Base-by-base conservation (phyloP, 148 eudicot species). In the Rhododendron mucronatum region DNA sequence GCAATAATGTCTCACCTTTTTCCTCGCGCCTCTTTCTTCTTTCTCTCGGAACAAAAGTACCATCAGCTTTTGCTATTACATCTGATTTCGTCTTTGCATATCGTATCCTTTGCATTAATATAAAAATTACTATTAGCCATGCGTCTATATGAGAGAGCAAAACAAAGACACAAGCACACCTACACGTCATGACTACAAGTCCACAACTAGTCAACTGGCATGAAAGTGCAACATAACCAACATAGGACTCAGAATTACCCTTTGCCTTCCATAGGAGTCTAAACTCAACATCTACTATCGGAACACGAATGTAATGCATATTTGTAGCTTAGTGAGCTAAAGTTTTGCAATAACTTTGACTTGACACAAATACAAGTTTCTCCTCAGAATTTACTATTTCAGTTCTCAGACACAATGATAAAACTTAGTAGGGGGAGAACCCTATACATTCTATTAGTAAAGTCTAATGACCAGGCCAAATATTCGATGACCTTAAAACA, bases 81-180 rank as follows among this genome's bases (percentile, higher is more conserved):
- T 96, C 98, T 51, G 98, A 96, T 88, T 94, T 96, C 41, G 99
- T 93, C 91, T 93, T 96, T 53, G 99, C 98, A 89, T 92, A 95
- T 88, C 95, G 98, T 89, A 96, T 96, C 90, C 97, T 91, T 98
- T 96, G 94, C 85, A 74, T 82, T 1, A 2, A 7, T 21, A 37
- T 37, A 37, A 83, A 82, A 84, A n/a, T 18, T 61, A 84, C 20
- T 11, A 78, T 39, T 61, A 16, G 85, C 69, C 61, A 80, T 30
- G 67, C 48, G 45, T 41, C 45, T 41, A 41, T 41, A 87, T 45
- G 20, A 71, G 10, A 71, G 20, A 26, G 41, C 13, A 81, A 33
- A 35, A 81, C 23, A 55, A 18, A 51, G 2, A 10, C 51, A 26
- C 11, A 55, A 12, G 0, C 2, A 47, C 57, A 47, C 30, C n/a